Conservation (phyloP, 23 red algal species). For the Cyanidiococcus yangmingshanensis region DNA sequence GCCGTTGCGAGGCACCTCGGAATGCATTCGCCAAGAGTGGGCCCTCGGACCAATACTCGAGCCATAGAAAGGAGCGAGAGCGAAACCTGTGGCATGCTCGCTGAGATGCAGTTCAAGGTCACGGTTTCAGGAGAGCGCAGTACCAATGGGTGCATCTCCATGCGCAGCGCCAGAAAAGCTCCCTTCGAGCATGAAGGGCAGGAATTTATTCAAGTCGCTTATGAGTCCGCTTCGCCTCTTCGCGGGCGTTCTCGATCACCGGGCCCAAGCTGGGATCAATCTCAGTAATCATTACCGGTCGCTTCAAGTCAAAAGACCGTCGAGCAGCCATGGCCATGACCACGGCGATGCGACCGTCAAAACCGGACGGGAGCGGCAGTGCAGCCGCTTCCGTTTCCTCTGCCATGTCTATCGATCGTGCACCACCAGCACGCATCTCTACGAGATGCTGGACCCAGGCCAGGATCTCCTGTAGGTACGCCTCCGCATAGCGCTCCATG, state of each 20-base stretch:
- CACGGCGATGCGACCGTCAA: conserved; percentile 74
- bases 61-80: too few species aligned
- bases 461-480: conserved; percentile 71
- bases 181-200: too few species aligned
- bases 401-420: not conserved
- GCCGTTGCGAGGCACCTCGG: too few species aligned
- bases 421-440: not conserved
- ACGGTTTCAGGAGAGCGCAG: too few species aligned
- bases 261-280: conserved; percentile 23
- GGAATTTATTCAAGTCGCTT: too few species aligned
- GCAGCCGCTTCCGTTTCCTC: not conserved
- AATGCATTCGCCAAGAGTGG: too few species aligned
- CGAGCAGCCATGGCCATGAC: conserved; percentile 66
- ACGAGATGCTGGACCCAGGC: conserved; percentile 11
- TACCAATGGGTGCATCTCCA: too few species aligned
- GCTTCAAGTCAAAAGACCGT: conserved; percentile 62
- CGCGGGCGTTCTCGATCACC: not conserved
- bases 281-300: conserved; percentile 55
- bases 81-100: too few species aligned
- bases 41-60: too few species aligned
- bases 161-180: too few species aligned
- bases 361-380: conserved; percentile 26
- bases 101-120: too few species aligned
- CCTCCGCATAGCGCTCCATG: conserved; percentile 92
- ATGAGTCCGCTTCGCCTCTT: too few species aligned